Evolutionary conservation across 2,329 filamentous ascomycete species (phyloP).

Genomic region (Diaporthe humulicola): DNA sequence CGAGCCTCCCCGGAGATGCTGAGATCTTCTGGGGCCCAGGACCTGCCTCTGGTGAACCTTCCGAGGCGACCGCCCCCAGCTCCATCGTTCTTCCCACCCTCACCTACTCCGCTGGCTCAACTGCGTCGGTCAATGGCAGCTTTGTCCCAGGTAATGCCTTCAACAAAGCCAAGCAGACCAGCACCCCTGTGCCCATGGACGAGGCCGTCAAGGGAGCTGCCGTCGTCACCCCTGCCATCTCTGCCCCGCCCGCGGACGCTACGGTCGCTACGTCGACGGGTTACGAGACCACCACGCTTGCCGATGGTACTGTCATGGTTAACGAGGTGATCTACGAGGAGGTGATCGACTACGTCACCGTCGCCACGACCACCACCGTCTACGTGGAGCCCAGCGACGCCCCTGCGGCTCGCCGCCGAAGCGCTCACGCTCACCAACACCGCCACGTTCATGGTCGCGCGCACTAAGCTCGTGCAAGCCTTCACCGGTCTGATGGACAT

Average conservation of each 20-base stretch:
- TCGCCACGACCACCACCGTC: constrained; percentile 57
- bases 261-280: constrained; percentile 30
- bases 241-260: not conserved
- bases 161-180: constrained; percentile 51
- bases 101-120: constrained; percentile 53
- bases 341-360: constrained; percentile 66
- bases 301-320: constrained; percentile 52
- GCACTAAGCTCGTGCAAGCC: constrained; percentile 35
- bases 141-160: constrained; percentile 59
- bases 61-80: constrained; percentile 39
- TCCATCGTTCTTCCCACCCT: constrained; percentile 47
- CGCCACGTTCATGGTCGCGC: constrained; percentile 40
- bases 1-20: constrained; percentile 76
- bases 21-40: constrained; percentile 55
- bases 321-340: constrained; percentile 71
- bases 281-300: constrained; percentile 36
- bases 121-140: constrained; percentile 48
- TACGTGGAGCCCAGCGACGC: constrained; percentile 48
- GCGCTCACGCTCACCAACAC: constrained; percentile 56
- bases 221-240: constrained; percentile 1
- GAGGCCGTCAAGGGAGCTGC: constrained; percentile 32
- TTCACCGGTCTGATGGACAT: constrained; percentile 14
- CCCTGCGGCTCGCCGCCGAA: constrained; percentile 45
- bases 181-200: constrained; percentile 34
- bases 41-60: constrained; percentile 41